Conservation (phyloP, 2,329 filamentous ascomycete species). For the Davidsoniella eucalypti region DNA sequence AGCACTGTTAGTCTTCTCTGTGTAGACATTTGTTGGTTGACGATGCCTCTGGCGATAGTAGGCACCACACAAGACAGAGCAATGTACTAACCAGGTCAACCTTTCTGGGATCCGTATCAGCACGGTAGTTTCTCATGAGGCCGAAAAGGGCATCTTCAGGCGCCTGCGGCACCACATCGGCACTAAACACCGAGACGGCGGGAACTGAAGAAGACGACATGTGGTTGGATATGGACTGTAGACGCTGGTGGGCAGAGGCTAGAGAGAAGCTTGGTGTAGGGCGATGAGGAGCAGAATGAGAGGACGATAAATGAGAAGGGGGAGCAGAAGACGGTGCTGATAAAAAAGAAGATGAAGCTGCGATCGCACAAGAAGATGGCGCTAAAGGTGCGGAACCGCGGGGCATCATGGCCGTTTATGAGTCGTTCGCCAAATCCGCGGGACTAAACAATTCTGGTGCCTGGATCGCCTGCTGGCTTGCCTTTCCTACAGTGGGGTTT, state of each 20-base stretch:
- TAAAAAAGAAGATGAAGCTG: not conserved
- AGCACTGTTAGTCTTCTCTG: not conserved
- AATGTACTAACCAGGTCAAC: conserved; percentile 61
- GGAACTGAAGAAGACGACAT: conserved; percentile 20
- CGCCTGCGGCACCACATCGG: conserved; percentile 67
- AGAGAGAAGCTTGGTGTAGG: conserved; percentile 19
- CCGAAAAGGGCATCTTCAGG: conserved; percentile 93
- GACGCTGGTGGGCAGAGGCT: conserved; percentile 26
- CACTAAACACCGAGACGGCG: conserved; percentile 52
- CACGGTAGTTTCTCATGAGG: conserved; percentile 72
- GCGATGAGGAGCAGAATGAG: conserved; percentile 18
- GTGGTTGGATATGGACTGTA: conserved; percentile 50
- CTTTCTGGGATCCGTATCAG: conserved; percentile 62
- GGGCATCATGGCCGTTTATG: conserved; percentile 11
- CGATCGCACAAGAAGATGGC: conserved; percentile 15
- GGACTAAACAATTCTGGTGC: not conserved
- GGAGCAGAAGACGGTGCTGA: not conserved
- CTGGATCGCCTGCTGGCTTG: not conserved
- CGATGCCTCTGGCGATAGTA: not conserved
- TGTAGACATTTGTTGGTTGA: not conserved
- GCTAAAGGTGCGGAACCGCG: conserved; percentile 13
- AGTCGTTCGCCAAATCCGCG: not conserved
- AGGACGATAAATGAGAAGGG: conserved; percentile 16
- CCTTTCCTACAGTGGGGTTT: not conserved
- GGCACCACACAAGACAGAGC: not conserved